Percentiles rank a stretch among this genome's conserved stretches.
phyloP scores from a whole-genome alignment of 306 rosid species.

The Nissolia schottii region DNA sequence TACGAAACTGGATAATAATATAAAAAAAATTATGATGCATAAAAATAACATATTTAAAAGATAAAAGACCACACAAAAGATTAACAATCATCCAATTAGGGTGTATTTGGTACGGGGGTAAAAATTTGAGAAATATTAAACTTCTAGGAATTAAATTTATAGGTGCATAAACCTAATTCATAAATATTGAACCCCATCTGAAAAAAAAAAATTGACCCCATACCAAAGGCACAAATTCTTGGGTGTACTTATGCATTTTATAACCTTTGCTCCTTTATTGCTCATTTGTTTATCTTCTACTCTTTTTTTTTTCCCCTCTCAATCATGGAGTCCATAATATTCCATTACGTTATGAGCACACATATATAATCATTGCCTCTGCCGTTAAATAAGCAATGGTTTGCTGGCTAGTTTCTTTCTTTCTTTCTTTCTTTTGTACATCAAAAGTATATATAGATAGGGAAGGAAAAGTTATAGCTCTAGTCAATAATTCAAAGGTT shows the following conservation, averaged over 20 bases:
- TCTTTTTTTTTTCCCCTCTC: neutral
- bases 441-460: neutral
- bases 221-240: too few species aligned
- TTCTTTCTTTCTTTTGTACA: neutral
- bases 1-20: neutral
- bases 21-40: neutral
- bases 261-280: neutral
- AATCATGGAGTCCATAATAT: neutral
- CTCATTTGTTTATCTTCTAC: neutral
- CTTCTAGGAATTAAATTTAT: too few species aligned
- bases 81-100: neutral
- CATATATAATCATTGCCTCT: neutral
- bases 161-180: too few species aligned
- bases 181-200: too few species aligned
- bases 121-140: too few species aligned
- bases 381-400: neutral
- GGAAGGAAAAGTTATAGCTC: neutral
- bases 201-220: too few species aligned
- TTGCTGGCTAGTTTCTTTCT: neutral
- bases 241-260: neutral
- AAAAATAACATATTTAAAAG: too few species aligned
- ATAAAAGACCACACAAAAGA: too few species aligned
- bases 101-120: too few species aligned
- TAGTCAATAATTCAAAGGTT: neutral
- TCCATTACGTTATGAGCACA: neutral